Evolutionary conservation across 1,284 basidiomycete species (phyloP).

Genomic region (Entoloma clypeatum): DNA sequence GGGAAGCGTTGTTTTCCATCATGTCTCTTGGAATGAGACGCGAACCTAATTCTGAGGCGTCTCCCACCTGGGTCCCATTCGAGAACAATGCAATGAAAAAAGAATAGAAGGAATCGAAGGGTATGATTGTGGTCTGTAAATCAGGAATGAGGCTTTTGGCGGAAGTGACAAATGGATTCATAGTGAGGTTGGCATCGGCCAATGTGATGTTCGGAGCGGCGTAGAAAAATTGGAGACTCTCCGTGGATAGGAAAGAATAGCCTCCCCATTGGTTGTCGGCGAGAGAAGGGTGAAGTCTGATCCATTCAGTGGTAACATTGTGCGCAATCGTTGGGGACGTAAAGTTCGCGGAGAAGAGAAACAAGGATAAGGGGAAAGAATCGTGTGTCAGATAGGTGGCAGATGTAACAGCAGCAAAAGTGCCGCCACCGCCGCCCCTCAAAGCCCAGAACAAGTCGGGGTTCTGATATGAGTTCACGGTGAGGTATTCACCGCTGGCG

Average conservation of each 20-base stretch:
- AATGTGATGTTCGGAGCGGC: slow-evolving; percentile 33
- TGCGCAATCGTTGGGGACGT: slow-evolving; percentile 18
- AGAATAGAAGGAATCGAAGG: slow-evolving; percentile 26
- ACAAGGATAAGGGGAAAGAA: slow-evolving; percentile 24
- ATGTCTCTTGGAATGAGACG: slow-evolving; percentile 35
- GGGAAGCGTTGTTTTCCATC: slow-evolving; percentile 24
- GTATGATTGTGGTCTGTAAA: slow-evolving; percentile 12
- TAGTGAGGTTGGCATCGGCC: slow-evolving; percentile 29
- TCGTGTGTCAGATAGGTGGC: slow-evolving; percentile 39
- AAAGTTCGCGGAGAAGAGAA: slow-evolving; percentile 24
- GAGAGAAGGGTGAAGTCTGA: slow-evolving; percentile 24
- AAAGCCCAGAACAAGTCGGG: slow-evolving; percentile 48
- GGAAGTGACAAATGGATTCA: slow-evolving; percentile 29
- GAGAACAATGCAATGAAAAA: slow-evolving; percentile 22
- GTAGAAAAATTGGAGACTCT: slow-evolving; percentile 19
- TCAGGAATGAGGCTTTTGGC: slow-evolving; percentile 22
- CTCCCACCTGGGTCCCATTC: slow-evolving; percentile 20
- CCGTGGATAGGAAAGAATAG: slow-evolving; percentile 18
- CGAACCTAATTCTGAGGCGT: slow-evolving; percentile 29
- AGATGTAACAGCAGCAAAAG: slow-evolving; percentile 39
- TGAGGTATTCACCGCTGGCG: slow-evolving; percentile 32
- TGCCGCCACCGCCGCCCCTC: slow-evolving; percentile 46
- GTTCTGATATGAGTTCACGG: slow-evolving; percentile 34
- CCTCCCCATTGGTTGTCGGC: slow-evolving; percentile 28
- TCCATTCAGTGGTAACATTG: slow-evolving; percentile 23